Evolutionary conservation across 768 basidiomycete genomes (phyloP), one percentile per base, ranked within the genome.

Genomic region (Amanita fuliginea): DNA sequence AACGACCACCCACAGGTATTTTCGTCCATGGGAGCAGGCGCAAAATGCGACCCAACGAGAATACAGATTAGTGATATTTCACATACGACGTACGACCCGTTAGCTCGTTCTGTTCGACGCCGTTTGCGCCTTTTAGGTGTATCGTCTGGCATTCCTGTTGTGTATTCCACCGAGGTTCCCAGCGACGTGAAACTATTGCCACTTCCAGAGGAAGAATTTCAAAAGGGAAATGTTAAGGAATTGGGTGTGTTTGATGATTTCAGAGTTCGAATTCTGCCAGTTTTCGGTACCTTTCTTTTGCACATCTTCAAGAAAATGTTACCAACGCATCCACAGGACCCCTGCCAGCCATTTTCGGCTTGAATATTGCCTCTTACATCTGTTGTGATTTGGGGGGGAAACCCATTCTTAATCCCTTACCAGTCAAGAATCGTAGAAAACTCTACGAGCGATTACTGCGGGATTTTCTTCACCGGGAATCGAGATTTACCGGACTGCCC

Each of bases 51-150:
- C 64, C 94, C 96, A 0, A 95, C 93, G 1, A 80, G 92, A 35
- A 78, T 99, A 21, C 94, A 98, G 64, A 96, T 98, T 50, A 85
- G 83, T 54, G 95, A 98, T 66, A 91, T 98, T 56, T 92, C 93
- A 2, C 71, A 73, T 51, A 97, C 96, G 0, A 75, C 89, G 35
- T 95, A 98, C 59, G 96, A 98, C 63, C 93, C 94, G 3, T 78
- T 99, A 14, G 96, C 96, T 19, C 84, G 94, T 51, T 77, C 87
- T 18, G 93, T 98, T 22, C 80, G 96, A 3, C 73, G 82, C 22
- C 78, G 86, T 42, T 72, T 90, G 21, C 84, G 83, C 43, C 61
- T 74, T 13, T 67, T 73, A 21, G 81, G 79, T n/a, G 72, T 81
- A 33, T 58, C 73, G 16, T 77, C 74, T 22, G 80, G 83, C 8